A percentile compares a stretch with the other conserved stretches of the same genome.
Evolutionary conservation across 2,329 filamentous ascomycete species (phyloP).

Genomic region (Beauveria bassiana): DNA sequence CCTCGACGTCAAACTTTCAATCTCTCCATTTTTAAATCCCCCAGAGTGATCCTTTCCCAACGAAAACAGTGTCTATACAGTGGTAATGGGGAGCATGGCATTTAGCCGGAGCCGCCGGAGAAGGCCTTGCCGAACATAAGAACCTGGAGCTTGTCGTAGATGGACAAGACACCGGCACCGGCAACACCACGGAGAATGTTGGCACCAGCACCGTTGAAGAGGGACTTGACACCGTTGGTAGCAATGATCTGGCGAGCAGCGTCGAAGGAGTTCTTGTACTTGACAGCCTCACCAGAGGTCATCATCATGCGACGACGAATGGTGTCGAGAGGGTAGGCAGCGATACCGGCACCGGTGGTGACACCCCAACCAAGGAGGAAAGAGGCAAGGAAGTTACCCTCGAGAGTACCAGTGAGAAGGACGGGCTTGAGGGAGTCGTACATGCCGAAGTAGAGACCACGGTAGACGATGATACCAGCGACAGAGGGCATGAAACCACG

Average conservation of each 20-base stretch:
- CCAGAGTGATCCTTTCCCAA: slow-evolving; percentile 16
- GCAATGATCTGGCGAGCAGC: slow-evolving; percentile 94
- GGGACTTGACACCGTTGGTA: slow-evolving; percentile 95
- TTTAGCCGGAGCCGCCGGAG: slow-evolving; percentile 58
- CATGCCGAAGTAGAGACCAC: slow-evolving; percentile 99
- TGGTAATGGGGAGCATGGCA: slow-evolving; percentile 24
- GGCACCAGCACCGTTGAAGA: slow-evolving; percentile 99
- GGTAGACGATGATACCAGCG: slow-evolving; percentile 98
- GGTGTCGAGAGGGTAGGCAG: slow-evolving; percentile 99
- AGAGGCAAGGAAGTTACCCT: slow-evolving; percentile 99
- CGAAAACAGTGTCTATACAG: slow-evolving; percentile 35
- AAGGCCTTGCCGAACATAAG: slow-evolving; percentile 99
- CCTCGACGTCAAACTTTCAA: slow-evolving; percentile 39
- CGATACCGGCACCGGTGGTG: slow-evolving; percentile 99
- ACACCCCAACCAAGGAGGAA: slow-evolving; percentile 98
- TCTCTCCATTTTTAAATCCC: slow-evolving; percentile 34
- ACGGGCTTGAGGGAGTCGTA: slow-evolving; percentile 99
- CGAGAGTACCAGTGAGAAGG: slow-evolving; percentile 80
- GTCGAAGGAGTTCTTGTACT: slow-evolving; percentile 97
- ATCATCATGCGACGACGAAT: slow-evolving; percentile 99
- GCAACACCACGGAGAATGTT: slow-evolving; percentile 99
- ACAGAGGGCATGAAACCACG: slow-evolving; percentile 99
- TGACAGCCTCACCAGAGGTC: slow-evolving; percentile 95
- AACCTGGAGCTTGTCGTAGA: slow-evolving; percentile 99
- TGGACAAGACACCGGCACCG: slow-evolving; percentile 99